phyloP scores from a whole-genome alignment of 208 protist genomes.

The Leishmania gerbilli region DNA sequence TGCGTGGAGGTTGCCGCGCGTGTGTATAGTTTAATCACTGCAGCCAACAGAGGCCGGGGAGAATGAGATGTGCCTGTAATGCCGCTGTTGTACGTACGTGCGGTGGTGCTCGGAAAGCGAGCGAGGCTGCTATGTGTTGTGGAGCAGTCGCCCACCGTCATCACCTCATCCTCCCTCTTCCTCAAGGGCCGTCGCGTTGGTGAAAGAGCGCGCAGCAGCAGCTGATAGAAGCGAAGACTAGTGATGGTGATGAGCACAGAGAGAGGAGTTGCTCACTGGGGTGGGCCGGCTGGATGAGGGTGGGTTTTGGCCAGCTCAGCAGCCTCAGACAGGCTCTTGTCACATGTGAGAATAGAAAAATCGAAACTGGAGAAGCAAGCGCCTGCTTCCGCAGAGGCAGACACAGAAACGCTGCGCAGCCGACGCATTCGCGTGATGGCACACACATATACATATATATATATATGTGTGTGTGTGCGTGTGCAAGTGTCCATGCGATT shows the following conservation, averaged over 20 bases:
- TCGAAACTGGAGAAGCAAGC: conserved; percentile 1
- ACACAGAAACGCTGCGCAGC: neutral
- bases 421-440: neutral
- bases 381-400: neutral
- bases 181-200: neutral
- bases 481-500: neutral
- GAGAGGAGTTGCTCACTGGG: neutral
- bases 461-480: neutral
- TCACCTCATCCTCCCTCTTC: neutral
- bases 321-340: neutral
- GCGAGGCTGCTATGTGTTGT: neutral
- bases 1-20: neutral
- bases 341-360: conserved; percentile 1
- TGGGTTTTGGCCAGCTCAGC: neutral
- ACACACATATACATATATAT: neutral
- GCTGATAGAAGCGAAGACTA: neutral
- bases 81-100: neutral
- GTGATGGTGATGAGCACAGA: neutral
- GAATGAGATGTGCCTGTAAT: neutral
- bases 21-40: neutral
- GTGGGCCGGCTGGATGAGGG: neutral
- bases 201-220: neutral
- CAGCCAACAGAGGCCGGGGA: neutral
- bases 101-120: neutral
- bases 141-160: neutral